Evolutionary conservation across 345 rosid genomes (phyloP), one percentile per base, ranked within the genome.

Genomic region (Pseudoturritis turrita): DNA sequence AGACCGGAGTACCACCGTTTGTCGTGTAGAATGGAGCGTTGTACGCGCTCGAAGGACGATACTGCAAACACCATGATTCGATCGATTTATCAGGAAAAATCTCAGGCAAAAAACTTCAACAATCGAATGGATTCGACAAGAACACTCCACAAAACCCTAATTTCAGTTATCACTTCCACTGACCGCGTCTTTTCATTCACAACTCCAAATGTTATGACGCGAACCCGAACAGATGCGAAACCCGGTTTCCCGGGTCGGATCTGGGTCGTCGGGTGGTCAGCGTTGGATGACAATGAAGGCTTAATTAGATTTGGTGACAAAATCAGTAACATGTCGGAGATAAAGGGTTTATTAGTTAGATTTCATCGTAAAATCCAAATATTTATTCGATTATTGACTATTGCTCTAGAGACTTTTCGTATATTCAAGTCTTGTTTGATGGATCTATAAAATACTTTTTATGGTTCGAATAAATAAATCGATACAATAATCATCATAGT

Each of bases 1-100:
- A 89, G 37, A 92, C 86, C 0, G 98, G 96, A 78, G 89, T 68
- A 33, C 98, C 96, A 8, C 89, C 86, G 76, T 92, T 92, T 15
- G 96, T 84, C 41, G 98, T 89, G 83, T 82, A 89, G 66, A 83
- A 88, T 0, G 90, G 81, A 14, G 95, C 22, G 74, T 80, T 80
- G 85, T 64, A 82, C 26, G 88, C 84, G 44, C 94, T 89, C 39
- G 98, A 88, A 4, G 98, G 96, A 50, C 80, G 80, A 37, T 71
- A 72, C 80, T 77, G 80, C 65, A 66, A 53, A 0, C 50, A 68
- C 33, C 55, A 68, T 53, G 0, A 23, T 41, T 33, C 17, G 40
- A 68, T 67, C 29, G 14, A 6, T 68, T n/a, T 13, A 52, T 60
- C 40, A 51, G 11, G 0, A 21, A 10, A 10, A 15, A 56, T 57